Conservation (phyloP, 208 protist species). For the Crithidia sp. region DNA sequence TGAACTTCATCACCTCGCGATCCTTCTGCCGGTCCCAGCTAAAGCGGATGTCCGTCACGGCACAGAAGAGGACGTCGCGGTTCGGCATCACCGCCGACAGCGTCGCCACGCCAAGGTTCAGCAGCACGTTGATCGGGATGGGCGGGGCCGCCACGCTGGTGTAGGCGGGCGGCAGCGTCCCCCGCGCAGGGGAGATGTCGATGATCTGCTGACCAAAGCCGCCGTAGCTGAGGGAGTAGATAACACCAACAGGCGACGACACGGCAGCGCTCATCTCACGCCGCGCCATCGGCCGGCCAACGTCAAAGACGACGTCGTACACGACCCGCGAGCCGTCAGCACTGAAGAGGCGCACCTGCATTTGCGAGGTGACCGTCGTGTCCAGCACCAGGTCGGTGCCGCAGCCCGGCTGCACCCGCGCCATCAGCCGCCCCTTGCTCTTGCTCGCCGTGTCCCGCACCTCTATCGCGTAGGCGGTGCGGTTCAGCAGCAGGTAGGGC, state of each 20-base stretch:
- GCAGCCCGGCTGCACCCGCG: conserved; percentile 51
- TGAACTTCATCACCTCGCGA: conserved; percentile 63
- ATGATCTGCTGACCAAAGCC: conserved; percentile 68
- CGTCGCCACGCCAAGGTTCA: conserved; percentile 68
- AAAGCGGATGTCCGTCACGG: conserved; percentile 66
- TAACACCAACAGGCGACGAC: conserved; percentile 32
- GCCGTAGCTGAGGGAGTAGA: conserved; percentile 57
- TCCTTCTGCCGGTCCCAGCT: conserved; percentile 56
- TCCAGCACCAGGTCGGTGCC: conserved; percentile 59
- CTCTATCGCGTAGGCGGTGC: conserved; percentile 52
- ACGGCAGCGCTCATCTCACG: conserved; percentile 31
- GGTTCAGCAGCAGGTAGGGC: conserved; percentile 84
- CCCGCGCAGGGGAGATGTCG: conserved; percentile 40
- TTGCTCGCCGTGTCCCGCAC: conserved; percentile 51
- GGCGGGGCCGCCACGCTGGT: conserved; percentile 37
- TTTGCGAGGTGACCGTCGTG: conserved; percentile 43
- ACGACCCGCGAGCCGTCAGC: conserved; percentile 11
- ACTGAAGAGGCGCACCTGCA: conserved; percentile 30
- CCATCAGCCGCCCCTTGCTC: conserved; percentile 61
- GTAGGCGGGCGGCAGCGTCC: conserved; percentile 18
- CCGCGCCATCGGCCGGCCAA: conserved; percentile 38
- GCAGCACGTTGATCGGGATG: conserved; percentile 56
- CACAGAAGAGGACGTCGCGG: conserved; percentile 73
- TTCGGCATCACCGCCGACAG: conserved; percentile 70
- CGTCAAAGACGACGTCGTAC: conserved; percentile 33